phyloP scores from a whole-genome alignment of 441 rosid genomes.

The Caryocar brasiliense region DNA sequence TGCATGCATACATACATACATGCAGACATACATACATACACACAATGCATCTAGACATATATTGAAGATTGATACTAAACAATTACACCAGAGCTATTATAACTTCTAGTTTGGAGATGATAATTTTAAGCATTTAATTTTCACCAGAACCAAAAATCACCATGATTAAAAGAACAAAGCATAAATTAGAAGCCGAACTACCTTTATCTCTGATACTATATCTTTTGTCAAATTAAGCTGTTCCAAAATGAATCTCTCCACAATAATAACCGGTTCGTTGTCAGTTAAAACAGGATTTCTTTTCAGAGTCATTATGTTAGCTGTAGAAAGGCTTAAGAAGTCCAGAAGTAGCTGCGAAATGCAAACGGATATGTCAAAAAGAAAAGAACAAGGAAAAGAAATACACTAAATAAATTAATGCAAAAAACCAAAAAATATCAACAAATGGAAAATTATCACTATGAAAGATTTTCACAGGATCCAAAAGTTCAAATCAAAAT shows the following conservation, averaged over 20 bases:
- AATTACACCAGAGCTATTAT: too few species aligned
- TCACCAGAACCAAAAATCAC: background rate
- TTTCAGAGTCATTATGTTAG: slow-evolving; percentile 38
- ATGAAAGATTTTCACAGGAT: background rate
- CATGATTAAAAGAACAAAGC: background rate
- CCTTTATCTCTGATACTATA: slow-evolving; percentile 46
- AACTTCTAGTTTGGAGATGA: too few species aligned
- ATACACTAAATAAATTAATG: too few species aligned
- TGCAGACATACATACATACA: too few species aligned
- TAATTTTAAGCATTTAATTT: too few species aligned
- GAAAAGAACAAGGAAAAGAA: background rate
- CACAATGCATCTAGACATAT: too few species aligned
- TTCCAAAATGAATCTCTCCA: slow-evolving; percentile 50
- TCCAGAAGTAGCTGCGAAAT: slow-evolving; percentile 63
- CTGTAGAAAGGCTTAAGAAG: slow-evolving; percentile 42
- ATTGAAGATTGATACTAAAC: too few species aligned
- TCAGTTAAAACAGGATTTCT: slow-evolving; percentile 25
- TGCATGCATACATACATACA: too few species aligned
- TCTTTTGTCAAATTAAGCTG: slow-evolving; percentile 53
- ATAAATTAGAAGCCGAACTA: slow-evolving; percentile 13
- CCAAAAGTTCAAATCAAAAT: too few species aligned
- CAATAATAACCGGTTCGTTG: slow-evolving; percentile 21
- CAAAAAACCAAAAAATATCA: background rate
- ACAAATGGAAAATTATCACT: background rate
- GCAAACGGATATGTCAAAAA: background rate